A percentile compares a stretch with the other conserved stretches of the same genome.
Conservation (phyloP, 805 yeast species). For the Ascoidea asiatica region DNA sequence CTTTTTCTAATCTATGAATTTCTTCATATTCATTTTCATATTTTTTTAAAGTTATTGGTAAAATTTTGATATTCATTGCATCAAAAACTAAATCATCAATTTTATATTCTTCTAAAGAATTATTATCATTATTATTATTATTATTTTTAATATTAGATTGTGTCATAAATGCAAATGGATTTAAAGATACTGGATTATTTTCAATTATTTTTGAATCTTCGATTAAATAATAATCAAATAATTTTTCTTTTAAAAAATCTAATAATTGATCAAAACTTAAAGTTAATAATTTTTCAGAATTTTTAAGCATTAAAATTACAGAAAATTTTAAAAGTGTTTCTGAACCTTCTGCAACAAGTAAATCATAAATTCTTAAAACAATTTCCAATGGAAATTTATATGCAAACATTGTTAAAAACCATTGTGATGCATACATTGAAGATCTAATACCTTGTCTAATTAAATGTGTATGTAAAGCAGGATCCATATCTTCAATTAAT, state of each 20-base stretch:
- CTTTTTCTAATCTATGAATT: conserved; percentile 53
- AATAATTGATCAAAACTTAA: conserved; percentile 68
- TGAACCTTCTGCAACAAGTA: conserved; percentile 80
- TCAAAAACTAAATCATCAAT: conserved; percentile 68
- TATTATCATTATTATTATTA: conserved; percentile 6
- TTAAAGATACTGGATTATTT: conserved; percentile 3
- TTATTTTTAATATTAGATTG: neutral
- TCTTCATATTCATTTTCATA: conserved; percentile 64
- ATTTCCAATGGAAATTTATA: conserved; percentile 87
- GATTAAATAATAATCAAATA: conserved; percentile 58
- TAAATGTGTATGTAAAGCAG: conserved; percentile 62
- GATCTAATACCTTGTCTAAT: conserved; percentile 78
- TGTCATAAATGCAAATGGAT: conserved; percentile 11
- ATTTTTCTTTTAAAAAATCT: conserved; percentile 62
- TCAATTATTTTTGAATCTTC: conserved; percentile 11
- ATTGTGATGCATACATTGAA: conserved; percentile 94
- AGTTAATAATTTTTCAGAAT: conserved; percentile 41
- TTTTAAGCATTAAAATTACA: conserved; percentile 61
- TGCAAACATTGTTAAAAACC: conserved; percentile 93
- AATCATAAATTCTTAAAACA: conserved; percentile 78
- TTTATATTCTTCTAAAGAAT: conserved; percentile 28
- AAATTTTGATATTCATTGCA: conserved; percentile 58
- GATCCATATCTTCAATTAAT: conserved; percentile 62
- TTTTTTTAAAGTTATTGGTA: conserved; percentile 59
- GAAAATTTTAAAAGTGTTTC: conserved; percentile 82